These are phyloP conservation scores for Cymodocea nodosa DNA, from an alignment of 116 monocot genomes.

Conservation along the genomic window DNA sequence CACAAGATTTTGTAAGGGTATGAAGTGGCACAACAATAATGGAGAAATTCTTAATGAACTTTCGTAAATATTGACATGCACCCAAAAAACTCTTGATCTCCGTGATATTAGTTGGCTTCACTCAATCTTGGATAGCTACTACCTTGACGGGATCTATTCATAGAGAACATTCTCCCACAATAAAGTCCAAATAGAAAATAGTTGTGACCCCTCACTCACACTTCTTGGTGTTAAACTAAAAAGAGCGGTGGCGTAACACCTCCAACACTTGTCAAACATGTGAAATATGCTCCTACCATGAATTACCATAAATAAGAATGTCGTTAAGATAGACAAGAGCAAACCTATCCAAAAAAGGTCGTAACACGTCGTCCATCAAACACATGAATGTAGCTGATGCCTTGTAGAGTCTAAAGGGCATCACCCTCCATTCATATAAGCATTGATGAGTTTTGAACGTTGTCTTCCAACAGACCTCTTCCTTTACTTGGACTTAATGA, in stretches of 20 bases:
- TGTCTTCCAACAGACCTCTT: background rate
- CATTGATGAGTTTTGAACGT: background rate
- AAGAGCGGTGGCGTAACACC: background rate
- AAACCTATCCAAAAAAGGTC: background rate
- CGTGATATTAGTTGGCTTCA: too few species aligned
- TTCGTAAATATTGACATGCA: too few species aligned
- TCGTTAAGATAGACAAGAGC: background rate
- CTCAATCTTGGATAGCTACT: too few species aligned
- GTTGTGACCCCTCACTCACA: background rate
- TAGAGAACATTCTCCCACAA: background rate
- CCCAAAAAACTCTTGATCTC: too few species aligned
- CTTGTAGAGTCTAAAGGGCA: background rate
- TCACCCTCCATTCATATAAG: background rate
- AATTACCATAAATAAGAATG: background rate
- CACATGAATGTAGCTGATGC: background rate
- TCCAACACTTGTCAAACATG: background rate
- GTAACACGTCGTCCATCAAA: background rate
- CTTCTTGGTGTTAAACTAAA: background rate
- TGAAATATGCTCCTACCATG: background rate
- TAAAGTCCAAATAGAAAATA: too few species aligned
- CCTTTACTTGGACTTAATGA: background rate
- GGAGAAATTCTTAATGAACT: too few species aligned
- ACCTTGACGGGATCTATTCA: background rate
- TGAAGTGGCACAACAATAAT: too few species aligned
- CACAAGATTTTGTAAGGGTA: too few species aligned